Base-by-base conservation (phyloP, 352 stramenopile genomes). In the Blastocystis sp. region DNA sequence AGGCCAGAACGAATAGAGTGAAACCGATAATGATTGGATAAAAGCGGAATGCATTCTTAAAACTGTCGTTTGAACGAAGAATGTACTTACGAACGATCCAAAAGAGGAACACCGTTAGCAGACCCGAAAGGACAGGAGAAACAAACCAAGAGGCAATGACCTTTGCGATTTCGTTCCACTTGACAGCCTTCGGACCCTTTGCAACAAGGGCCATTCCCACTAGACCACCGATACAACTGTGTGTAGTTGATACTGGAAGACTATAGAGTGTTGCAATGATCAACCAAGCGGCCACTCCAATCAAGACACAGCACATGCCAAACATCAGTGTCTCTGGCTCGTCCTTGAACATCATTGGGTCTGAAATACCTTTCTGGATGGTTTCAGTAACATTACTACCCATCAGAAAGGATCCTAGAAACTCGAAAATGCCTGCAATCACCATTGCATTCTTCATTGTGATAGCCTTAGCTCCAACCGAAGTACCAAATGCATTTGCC, bases 201-300 rank as follows among this genome's bases (percentile, higher is more conserved):
- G 78, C 89, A 14, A 87, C 32, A 12, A 93, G 88, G 7, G 90
- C 90, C 74, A 95, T 91, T 46, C 92, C 92, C 6, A 94, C 87
- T 37, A 95, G 90, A 3, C 58, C 89, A 35, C 90, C 89, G 35
- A 95, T 88, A 86, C 93, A 91, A 11, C 89, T 89, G 87, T 95
- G 92, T 14, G 91, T 93, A 14, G 91, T 94, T 0, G 91, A 93
- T n/a, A 94, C 91, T 0, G 92, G 91, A 73, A 95, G 88, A 5
- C 75, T 83, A 52, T 91, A 89, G 65, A 89, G 89, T 19, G 91
- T 93, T 0, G 91, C 91, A 1, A 90, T 57, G 32, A 92, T 39
- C 0, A 95, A 54, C 88, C 92, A 93, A 12, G 90, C 88, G 0
- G 89, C 89, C 0, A 88, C 90, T 21, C 88, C 88, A 11, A 93